Base-by-base conservation (phyloP, 441 rosid species). In the Aquilaria agallochum region DNA sequence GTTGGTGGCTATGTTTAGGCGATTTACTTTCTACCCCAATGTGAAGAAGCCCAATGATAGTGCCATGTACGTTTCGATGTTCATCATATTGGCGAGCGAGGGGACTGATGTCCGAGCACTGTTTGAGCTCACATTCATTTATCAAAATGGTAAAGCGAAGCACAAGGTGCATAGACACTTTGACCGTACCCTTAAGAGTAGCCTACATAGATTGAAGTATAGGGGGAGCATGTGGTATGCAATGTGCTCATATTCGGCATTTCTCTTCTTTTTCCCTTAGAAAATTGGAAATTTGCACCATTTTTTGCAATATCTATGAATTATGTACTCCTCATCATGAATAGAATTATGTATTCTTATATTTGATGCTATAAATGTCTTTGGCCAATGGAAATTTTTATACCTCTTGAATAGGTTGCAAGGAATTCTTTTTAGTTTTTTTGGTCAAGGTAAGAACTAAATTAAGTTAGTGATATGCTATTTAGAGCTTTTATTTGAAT, bases 181-280 rank as follows among this genome's bases (percentile, higher is more conserved):
- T 31, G 90, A 84, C 59, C 77, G 94, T 15, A 70, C 90, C 60
- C 86, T 85, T 11, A 90, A 87, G 62, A 75, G 89, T 45, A 95
- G 97, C 2, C 96, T 92, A 42, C 84, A 83, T 60, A 68, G 82
- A 1, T 80, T 91, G 66, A 91, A 87, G 82, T 87, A 87, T 63
- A 81, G 76, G 51, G 96, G 97, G 31, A 92, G 96, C 88, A 92
- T 92, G 95, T 84, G 96, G 96, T 89, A 15, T 15, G 15, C 15
- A 82, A 53, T 31, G 48, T 50, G 11, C 55, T 62, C 31, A 15
- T 15, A 15, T 15, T 15, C 15, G 15, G 15, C 15, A 15, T 15
- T 15, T 15, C 15, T 15, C 15, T 15, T 15, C 15, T 15, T 15
- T 15, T 15, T 15, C 15, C 15, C 15, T 15, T 15, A 15, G 15